Conservation (phyloP, 148 eudicot species). For the Rhododendron griersonianum region DNA sequence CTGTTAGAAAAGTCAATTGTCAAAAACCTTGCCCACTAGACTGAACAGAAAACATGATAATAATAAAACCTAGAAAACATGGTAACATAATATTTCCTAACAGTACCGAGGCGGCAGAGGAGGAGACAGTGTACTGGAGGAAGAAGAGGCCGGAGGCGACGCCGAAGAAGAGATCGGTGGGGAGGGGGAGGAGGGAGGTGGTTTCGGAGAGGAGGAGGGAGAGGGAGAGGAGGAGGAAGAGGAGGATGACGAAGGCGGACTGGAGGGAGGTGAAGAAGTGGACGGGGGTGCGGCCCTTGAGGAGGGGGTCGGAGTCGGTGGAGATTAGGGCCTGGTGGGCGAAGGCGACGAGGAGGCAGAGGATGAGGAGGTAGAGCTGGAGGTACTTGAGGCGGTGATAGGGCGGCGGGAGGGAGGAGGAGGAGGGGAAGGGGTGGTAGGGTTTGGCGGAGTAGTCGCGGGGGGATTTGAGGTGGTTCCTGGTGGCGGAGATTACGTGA, state of each 20-base stretch:
- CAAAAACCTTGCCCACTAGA: not conserved
- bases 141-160: constrained; percentile 48
- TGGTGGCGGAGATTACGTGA: constrained; percentile 61
- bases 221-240: constrained; percentile 58
- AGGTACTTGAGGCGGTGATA: constrained; percentile 35
- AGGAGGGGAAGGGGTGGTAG: constrained; percentile 51
- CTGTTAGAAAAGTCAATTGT: not conserved
- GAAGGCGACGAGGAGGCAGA: constrained; percentile 39
- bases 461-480: constrained; percentile 60
- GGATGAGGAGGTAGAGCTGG: constrained; percentile 44
- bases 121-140: constrained; percentile 44
- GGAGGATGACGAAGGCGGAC: constrained; percentile 49
- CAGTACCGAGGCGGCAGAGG: constrained; percentile 30
- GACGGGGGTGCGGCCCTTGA: constrained; percentile 63
- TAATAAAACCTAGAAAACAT: not conserved
- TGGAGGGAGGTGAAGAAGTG: constrained; percentile 77
- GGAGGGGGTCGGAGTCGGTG: constrained; percentile 59
- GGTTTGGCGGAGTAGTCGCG: constrained; percentile 65
- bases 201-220: constrained; percentile 47
- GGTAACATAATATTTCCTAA: not conserved
- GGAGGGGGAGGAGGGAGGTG: constrained; percentile 45
- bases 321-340: constrained; percentile 50
- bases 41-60: not conserved
- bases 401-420: not conserved
- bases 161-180: constrained; percentile 64